A percentile compares a stretch with the other conserved stretches of the same genome.
Conservation (phyloP, 176 grass and related monocot species). For the Calamus simplicifolius region DNA sequence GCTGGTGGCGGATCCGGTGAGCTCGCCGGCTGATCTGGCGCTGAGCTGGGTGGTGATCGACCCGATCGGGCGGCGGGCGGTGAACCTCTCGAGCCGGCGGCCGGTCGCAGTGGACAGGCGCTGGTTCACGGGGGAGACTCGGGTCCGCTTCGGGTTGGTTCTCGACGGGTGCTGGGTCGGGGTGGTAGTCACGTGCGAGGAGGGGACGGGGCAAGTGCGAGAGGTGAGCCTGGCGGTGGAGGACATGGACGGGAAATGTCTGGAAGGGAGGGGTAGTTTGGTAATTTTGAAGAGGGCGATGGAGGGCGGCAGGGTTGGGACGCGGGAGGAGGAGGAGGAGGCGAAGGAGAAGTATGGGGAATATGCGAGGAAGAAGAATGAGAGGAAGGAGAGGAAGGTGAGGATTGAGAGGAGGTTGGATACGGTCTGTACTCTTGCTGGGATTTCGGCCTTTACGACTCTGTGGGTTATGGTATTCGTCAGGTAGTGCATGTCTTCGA, state of each 20-base stretch:
- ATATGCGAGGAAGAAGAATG: conserved; percentile 30
- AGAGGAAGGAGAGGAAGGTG: conserved; percentile 42
- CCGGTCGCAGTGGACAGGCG: conserved; percentile 40
- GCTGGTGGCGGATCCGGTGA: background rate
- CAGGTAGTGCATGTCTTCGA: no score
- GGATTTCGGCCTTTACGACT: background rate
- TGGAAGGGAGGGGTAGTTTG: conserved; percentile 20
- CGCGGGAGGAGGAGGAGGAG: conserved; percentile 9
- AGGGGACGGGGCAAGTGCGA: conserved; percentile 29
- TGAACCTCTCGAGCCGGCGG: conserved; percentile 41
- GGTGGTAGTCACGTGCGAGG: conserved; percentile 41
- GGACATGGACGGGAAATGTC: conserved; percentile 20
- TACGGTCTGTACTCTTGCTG: conserved; percentile 33
- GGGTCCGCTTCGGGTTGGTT: conserved; percentile 42
- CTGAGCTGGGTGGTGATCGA: conserved; percentile 79
- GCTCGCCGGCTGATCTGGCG: conserved; percentile 24
- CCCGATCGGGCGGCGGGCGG: conserved; percentile 24
- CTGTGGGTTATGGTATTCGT: no score
- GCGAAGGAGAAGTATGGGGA: conserved; percentile 11
- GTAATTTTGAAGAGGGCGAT: conserved; percentile 22
- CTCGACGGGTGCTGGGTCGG: conserved; percentile 12
- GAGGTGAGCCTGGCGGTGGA: conserved; percentile 51
- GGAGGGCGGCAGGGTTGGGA: conserved; percentile 2
- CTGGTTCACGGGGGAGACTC: conserved; percentile 51
- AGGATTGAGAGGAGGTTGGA: conserved; percentile 37